These are phyloP conservation scores for Vararia minispora DNA, from an alignment of 768 basidiomycete genomes.

Conservation along the genomic window DNA sequence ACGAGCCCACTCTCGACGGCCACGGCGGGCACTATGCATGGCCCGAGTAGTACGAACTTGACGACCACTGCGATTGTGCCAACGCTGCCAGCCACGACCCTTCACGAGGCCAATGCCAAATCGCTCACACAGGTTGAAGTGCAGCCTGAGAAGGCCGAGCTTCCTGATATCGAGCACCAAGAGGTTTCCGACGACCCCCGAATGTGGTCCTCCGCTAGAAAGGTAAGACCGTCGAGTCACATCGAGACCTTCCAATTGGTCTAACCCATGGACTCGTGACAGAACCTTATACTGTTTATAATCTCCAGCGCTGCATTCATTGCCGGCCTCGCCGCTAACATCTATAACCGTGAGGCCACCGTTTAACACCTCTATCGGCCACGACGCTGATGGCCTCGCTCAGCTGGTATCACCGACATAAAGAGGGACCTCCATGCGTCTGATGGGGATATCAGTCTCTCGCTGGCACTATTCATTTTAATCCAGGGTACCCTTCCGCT, in stretches of 20 bases:
- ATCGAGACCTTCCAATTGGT: too few species aligned
- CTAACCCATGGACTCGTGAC: too few species aligned
- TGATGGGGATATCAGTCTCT: conserved; percentile 49
- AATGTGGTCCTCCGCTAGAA: conserved; percentile 42
- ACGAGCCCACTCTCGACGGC: too few species aligned
- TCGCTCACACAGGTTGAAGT: too few species aligned
- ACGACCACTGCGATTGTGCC: too few species aligned
- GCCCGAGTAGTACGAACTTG: too few species aligned
- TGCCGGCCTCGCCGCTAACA: conserved; percentile 45
- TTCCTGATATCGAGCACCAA: conserved; percentile 46
- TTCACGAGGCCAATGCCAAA: too few species aligned
- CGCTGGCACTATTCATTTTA: conserved; percentile 61
- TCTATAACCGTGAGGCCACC: conserved; percentile 49
- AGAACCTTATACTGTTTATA: conserved; percentile 36
- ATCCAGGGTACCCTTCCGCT: conserved; percentile 60
- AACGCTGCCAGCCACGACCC: too few species aligned
- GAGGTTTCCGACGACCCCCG: conserved; percentile 50
- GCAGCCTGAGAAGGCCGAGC: too few species aligned
- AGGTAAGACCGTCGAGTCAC: too few species aligned
- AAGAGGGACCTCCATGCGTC: conserved; percentile 49
- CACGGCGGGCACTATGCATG: too few species aligned
- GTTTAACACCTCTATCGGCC: background rate
- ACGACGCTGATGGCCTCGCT: background rate
- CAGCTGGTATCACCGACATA: conserved; percentile 57
- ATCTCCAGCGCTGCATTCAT: conserved; percentile 45